phyloP scores from a whole-genome alignment of 208 protist species.

The Leishmania turanica region DNA sequence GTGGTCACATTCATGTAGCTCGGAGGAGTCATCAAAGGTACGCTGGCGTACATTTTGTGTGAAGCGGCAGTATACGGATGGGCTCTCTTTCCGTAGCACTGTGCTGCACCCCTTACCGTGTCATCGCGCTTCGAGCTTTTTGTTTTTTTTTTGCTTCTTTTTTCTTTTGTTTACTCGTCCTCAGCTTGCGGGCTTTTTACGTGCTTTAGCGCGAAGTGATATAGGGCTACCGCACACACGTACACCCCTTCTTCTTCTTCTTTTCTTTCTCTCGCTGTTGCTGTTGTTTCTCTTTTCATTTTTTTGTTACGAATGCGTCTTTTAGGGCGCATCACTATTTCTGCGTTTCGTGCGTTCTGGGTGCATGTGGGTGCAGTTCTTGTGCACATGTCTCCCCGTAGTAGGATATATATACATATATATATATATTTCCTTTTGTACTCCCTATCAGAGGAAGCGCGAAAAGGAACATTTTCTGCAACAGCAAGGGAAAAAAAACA shows the following conservation, averaged over 20 bases:
- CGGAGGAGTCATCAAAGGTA: background rate
- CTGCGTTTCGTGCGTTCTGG: background rate
- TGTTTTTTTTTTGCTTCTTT: background rate
- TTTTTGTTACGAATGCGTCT: background rate
- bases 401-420: background rate
- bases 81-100: background rate
- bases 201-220: background rate
- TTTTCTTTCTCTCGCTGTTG: constrained; percentile 2
- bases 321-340: background rate
- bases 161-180: background rate
- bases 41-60: background rate
- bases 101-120: background rate
- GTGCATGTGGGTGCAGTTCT: background rate
- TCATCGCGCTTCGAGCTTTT: background rate
- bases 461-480: background rate
- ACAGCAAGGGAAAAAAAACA: background rate
- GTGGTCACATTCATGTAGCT: background rate
- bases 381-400: background rate
- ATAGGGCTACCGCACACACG: background rate
- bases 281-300: background rate
- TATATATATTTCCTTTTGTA: background rate
- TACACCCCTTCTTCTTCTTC: constrained; percentile 9
- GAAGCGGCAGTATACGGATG: background rate
- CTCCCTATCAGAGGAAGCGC: background rate
- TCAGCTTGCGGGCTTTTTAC: background rate